Percentiles rank a stretch among this genome's conserved stretches.
These are phyloP conservation scores for Penstemon eatonii DNA, from an alignment of 257 asterid species.

Conservation along the genomic window DNA sequence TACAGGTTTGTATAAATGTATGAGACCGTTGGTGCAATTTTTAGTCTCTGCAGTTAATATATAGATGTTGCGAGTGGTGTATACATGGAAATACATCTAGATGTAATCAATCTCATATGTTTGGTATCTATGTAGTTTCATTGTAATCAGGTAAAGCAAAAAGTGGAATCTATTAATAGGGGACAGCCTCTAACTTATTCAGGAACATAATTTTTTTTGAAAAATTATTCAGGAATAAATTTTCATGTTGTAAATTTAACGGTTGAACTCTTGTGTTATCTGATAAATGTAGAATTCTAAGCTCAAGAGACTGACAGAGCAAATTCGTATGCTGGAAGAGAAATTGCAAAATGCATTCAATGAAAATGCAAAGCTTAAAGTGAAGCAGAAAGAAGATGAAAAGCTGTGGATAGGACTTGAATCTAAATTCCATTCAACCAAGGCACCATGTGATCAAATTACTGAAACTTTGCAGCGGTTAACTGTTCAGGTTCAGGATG, in stretches of 20 bases:
- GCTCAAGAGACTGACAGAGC: conserved; percentile 76
- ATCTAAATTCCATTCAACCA: conserved; percentile 77
- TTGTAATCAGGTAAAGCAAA: conserved; percentile 18
- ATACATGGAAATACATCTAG: not conserved
- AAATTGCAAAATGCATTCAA: conserved; percentile 81
- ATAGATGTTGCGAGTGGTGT: conserved; percentile 17
- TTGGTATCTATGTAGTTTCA: conserved; percentile 1
- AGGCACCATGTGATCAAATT: conserved; percentile 77
- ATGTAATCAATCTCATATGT: not conserved
- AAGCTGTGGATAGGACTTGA: conserved; percentile 95
- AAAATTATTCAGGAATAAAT: not conserved
- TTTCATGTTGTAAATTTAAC: conserved; percentile 15
- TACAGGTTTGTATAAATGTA: conserved; percentile 17
- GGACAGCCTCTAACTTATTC: not conserved
- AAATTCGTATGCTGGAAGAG: conserved; percentile 68
- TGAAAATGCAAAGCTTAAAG: conserved; percentile 83
- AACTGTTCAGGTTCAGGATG: conserved; percentile 76
- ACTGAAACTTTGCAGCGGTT: conserved; percentile 72
- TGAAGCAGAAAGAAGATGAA: conserved; percentile 89
- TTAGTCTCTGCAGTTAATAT: not conserved
- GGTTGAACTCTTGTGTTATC: conserved; percentile 29
- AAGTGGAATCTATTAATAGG: conserved; percentile 14
- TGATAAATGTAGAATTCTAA: conserved; percentile 68
- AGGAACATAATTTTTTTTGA: not conserved
- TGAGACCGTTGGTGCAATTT: conserved; percentile 10